Evolutionary conservation across 2,329 filamentous ascomycete species (phyloP), one percentile per base, ranked within the genome.

Genomic region (Chrysoporthe cubensis): DNA sequence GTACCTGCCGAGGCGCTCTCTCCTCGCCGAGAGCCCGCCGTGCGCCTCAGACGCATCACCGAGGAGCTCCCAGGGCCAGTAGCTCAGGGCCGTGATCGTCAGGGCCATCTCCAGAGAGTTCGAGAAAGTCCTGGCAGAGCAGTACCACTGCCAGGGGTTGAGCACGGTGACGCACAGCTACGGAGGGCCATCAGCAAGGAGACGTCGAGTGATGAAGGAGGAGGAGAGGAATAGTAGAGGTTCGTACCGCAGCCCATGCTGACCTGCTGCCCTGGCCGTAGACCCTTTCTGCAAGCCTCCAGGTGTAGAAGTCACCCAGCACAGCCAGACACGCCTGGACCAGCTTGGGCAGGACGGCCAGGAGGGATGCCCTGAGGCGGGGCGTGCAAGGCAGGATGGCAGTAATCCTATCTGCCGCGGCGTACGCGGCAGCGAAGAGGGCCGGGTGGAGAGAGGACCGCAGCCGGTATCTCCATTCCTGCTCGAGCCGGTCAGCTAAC

Each of bases 81-180:
- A 87, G 76, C 88, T 89, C 58, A 98, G 82, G 1, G 94, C 95
- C 74, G 88, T 84, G 68, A 91, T 84, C 4, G 95, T 97, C 72
- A 99, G 81, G 0, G 91, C 92, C n/a, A 91, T 93, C 82, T 99
- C 96, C 4, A 98, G 82, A 64, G 90, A 96, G 80, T 99, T 99
- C 65, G 95, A 97, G 75, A 99, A 91, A 0, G 96, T 97, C 59
- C 96, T 87, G 0, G 94, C 95, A 1, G 94, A 96, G 80, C 91
- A 96, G 79, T 96, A 98, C 92, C 93, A 98, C 78, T 97, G 93
- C 94, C 96, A 99, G 7, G 96, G 93, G 78, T 89, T 97, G 74
- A 89, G 82, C 56, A 91, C 78, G 3, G 89, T 90, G 79, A 96
- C 85, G 68, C 86, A 84, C 58, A 97, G 82, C 90, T 94, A 70